Conservation (phyloP, 2,329 filamentous ascomycete species). For the Exophiala alcalophila region DNA sequence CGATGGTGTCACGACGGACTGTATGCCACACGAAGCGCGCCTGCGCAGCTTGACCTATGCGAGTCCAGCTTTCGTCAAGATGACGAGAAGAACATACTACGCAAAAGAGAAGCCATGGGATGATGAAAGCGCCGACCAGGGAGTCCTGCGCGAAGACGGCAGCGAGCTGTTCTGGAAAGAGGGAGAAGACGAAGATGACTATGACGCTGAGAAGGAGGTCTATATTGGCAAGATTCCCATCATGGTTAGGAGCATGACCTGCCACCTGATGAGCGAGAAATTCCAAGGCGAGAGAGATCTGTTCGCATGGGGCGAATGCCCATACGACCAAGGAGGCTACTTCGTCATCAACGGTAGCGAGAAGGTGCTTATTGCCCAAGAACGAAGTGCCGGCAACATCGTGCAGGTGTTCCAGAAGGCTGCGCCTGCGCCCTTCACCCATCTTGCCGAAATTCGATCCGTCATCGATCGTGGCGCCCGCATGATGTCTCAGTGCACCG, state of each 20-base stretch:
- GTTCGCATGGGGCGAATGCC: conserved; percentile 91
- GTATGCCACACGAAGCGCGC: conserved; percentile 92
- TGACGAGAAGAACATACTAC: conserved; percentile 78
- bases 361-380: conserved; percentile 96
- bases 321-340: conserved; percentile 96
- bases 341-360: conserved; percentile 99
- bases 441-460: conserved; percentile 92
- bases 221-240: conserved; percentile 95
- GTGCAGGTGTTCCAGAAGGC: conserved; percentile 99
- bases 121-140: conserved; percentile 60
- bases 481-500: conserved; percentile 84
- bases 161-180: conserved; percentile 33
- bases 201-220: conserved; percentile 64
- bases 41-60: conserved; percentile 95
- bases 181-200: conserved; percentile 47
- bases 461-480: conserved; percentile 94
- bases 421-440: conserved; percentile 83
- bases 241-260: conserved; percentile 97
- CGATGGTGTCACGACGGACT: conserved; percentile 78
- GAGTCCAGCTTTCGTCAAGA: conserved; percentile 83
- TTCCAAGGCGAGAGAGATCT: conserved; percentile 69
- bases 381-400: conserved; percentile 95
- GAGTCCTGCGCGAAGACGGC: conserved; percentile 43
- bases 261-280: conserved; percentile 58
- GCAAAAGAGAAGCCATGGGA: conserved; percentile 74